Evolutionary conservation across 2,329 filamentous ascomycete genomes (phyloP).

Genomic region (Penicillium sp.): DNA sequence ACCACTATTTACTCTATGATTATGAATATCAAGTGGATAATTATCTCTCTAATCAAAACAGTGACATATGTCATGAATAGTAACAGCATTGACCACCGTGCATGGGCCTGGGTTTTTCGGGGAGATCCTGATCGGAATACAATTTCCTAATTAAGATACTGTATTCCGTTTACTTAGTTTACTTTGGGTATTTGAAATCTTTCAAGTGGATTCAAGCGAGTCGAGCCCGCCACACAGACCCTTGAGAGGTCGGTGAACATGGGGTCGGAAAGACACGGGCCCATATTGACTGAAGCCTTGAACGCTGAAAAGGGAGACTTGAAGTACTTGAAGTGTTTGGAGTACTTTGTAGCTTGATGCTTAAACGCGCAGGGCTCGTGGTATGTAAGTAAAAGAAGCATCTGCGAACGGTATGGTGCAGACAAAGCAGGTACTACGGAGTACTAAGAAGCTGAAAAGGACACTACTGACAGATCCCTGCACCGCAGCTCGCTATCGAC

Average conservation of each 20-base stretch:
- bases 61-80: neutral
- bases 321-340: no score
- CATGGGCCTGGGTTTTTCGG: neutral
- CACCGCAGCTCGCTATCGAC: slow-evolving; percentile 30
- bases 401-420: neutral
- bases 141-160: neutral
- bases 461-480: slow-evolving; percentile 23
- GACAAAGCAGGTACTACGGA: slow-evolving; percentile 8
- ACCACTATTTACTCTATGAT: neutral
- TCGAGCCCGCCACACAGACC: slow-evolving; percentile 11
- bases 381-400: neutral
- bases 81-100: slow-evolving; percentile 4
- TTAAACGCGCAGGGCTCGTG: neutral
- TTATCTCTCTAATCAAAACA: no score
- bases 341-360: neutral
- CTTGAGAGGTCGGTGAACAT: slow-evolving; percentile 14
- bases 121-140: slow-evolving; percentile 5
- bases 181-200: slow-evolving; percentile 1
- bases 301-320: no score
- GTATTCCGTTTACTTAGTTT: no score
- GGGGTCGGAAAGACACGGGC: slow-evolving; percentile 21
- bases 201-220: slow-evolving; percentile 4
- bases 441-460: neutral
- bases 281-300: neutral
- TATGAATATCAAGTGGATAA: no score